Evolutionary conservation across 2,329 filamentous ascomycete genomes (phyloP).

Genomic region (Sclerotinia trifoliorum): DNA sequence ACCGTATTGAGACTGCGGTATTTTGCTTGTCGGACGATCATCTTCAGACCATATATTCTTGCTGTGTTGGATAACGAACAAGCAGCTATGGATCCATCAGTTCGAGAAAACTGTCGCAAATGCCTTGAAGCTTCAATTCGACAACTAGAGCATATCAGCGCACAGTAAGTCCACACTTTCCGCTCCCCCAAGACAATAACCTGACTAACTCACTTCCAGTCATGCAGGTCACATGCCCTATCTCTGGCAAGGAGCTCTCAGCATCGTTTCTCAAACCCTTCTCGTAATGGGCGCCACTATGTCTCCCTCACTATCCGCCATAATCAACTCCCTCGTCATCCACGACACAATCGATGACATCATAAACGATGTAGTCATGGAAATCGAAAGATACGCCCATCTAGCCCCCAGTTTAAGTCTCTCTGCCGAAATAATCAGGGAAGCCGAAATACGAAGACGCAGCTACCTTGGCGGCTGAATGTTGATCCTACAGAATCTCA

Average conservation of each 20-base stretch:
- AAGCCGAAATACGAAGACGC: slow-evolving; percentile 70
- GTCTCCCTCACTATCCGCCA: slow-evolving; percentile 66
- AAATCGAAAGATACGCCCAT: slow-evolving; percentile 71
- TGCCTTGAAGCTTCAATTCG: slow-evolving; percentile 77
- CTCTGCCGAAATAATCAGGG: slow-evolving; percentile 76
- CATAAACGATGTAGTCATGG: slow-evolving; percentile 72
- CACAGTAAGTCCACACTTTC: slow-evolving; percentile 57
- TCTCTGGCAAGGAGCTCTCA: slow-evolving; percentile 80
- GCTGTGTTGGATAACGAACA: slow-evolving; percentile 77
- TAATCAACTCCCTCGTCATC: slow-evolving; percentile 59
- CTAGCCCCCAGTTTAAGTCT: slow-evolving; percentile 74
- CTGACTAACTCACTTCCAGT: slow-evolving; percentile 44
- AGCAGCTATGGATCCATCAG: slow-evolving; percentile 66
- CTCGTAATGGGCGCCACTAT: slow-evolving; percentile 83
- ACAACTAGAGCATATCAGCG: slow-evolving; percentile 75
- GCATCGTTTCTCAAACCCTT: slow-evolving; percentile 77
- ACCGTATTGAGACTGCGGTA: slow-evolving; percentile 77
- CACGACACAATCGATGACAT: slow-evolving; percentile 69
- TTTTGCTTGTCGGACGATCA: slow-evolving; percentile 82
- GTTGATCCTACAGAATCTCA: not conserved
- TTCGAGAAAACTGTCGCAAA: slow-evolving; percentile 76
- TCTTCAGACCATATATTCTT: slow-evolving; percentile 79
- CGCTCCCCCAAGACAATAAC: not conserved
- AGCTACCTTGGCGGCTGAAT: slow-evolving; percentile 51
- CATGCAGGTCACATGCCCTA: slow-evolving; percentile 83